phyloP scores from a whole-genome alignment of 2,329 filamentous ascomycete genomes.

The Phialophora macrospora region DNA sequence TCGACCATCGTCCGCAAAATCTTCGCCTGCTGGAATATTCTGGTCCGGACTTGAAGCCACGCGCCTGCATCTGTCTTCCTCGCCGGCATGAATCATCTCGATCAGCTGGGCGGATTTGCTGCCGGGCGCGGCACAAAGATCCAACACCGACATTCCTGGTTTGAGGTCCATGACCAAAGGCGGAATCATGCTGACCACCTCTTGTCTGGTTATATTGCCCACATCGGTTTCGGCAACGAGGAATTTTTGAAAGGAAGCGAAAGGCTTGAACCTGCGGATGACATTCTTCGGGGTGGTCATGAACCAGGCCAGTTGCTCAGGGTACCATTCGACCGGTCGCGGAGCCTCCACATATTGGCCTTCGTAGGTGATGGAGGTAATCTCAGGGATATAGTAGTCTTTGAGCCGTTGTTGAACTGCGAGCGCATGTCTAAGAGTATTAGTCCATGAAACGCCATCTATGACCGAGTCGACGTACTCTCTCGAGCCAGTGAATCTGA shows the following conservation, averaged over 20 bases:
- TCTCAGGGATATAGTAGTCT: constrained; percentile 86
- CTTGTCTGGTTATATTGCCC: constrained; percentile 95
- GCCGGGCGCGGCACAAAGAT: constrained; percentile 94
- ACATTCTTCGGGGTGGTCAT: constrained; percentile 99
- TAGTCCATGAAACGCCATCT: constrained; percentile 6
- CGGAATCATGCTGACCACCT: constrained; percentile 98
- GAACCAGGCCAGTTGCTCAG: constrained; percentile 91
- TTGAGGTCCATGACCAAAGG: constrained; percentile 88
- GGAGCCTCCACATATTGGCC: constrained; percentile 82
- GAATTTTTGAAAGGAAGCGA: constrained; percentile 95
- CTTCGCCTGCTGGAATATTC: constrained; percentile 55
- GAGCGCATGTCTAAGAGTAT: constrained; percentile 73
- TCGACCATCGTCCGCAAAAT: constrained; percentile 77
- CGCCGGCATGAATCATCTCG: constrained; percentile 90
- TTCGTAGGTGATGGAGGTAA: constrained; percentile 82
- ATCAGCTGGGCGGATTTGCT: constrained; percentile 96
- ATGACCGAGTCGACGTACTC: constrained; percentile 59
- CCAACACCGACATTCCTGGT: constrained; percentile 89
- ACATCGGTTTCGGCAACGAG: constrained; percentile 95
- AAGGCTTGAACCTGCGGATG: constrained; percentile 89
- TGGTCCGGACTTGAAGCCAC: constrained; percentile 69
- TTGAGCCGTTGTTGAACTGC: constrained; percentile 87
- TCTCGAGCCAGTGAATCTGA: constrained; percentile 95
- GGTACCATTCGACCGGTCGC: constrained; percentile 85
- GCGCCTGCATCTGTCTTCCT: constrained; percentile 81